phyloP scores from a whole-genome alignment of 2,329 filamentous ascomycete species.

The Cercospora janseana region DNA sequence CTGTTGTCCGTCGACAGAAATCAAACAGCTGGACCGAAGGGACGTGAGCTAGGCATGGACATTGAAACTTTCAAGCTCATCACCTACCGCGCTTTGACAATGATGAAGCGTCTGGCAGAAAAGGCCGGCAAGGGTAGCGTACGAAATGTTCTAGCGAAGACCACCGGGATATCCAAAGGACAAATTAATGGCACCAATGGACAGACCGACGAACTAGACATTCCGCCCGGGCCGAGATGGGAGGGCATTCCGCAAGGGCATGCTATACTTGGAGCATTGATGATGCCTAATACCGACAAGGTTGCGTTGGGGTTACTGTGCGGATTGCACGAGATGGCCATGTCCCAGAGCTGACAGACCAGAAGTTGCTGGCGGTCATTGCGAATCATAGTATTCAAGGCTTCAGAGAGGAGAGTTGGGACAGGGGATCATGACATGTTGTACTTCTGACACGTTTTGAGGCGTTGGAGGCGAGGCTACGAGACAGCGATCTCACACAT shows the following conservation, averaged over 20 bases:
- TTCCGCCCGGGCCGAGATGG: conserved; percentile 36
- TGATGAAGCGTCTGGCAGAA: conserved; percentile 49
- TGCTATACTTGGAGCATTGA: conserved; percentile 48
- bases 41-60: conserved; percentile 31
- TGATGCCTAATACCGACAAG: conserved; percentile 45
- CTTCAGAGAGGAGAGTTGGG: background rate
- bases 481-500: background rate
- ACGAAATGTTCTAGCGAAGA: conserved; percentile 20
- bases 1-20: conserved; percentile 63
- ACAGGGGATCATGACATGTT: conserved; percentile 7
- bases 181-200: conserved; percentile 29
- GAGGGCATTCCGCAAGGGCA: conserved; percentile 49
- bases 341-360: conserved; percentile 25
- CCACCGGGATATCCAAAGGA: conserved; percentile 16
- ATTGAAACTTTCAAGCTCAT: conserved; percentile 37
- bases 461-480: background rate
- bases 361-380: conserved; percentile 6
- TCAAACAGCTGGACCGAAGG: conserved; percentile 21
- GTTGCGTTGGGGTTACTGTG: conserved; percentile 46
- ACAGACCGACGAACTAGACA: conserved; percentile 21
- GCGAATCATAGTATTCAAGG: background rate
- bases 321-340: conserved; percentile 38
- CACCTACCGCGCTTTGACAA: conserved; percentile 47
- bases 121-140: conserved; percentile 38
- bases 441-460: conserved; percentile 6